These are phyloP conservation scores for Rugiboletus extremiorientalis DNA, from an alignment of 1,284 basidiomycete species.

Conservation along the genomic window DNA sequence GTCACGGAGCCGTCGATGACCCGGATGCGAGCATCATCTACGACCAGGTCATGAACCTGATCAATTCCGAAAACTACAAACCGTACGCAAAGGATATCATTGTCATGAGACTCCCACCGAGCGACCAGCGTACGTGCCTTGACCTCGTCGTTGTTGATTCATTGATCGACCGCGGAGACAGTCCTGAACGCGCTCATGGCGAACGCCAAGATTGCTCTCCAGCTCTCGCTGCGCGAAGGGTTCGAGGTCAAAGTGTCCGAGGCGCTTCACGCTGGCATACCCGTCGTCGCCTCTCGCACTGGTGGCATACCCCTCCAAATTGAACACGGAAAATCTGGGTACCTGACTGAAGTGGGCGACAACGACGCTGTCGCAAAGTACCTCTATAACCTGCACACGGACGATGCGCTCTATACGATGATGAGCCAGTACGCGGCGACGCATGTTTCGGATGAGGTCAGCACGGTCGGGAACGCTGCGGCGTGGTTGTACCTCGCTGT, in stretches of 20 bases:
- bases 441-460: conserved; percentile 78
- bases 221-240: conserved; percentile 82
- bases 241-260: conserved; percentile 94
- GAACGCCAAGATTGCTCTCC: conserved; percentile 73
- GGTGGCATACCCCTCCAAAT: conserved; percentile 90
- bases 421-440: conserved; percentile 70
- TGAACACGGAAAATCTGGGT: conserved; percentile 80
- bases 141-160: not conserved
- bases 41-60: conserved; percentile 65
- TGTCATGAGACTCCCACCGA: conserved; percentile 77
- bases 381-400: conserved; percentile 72
- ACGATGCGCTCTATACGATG: conserved; percentile 59
- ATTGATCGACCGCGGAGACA: conserved; percentile 30
- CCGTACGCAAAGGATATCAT: conserved; percentile 67
- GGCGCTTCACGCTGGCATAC: conserved; percentile 81
- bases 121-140: conserved; percentile 65
- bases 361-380: conserved; percentile 70
- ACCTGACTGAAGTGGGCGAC: conserved; percentile 72
- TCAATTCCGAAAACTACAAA: conserved; percentile 52
- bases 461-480: conserved; percentile 77
- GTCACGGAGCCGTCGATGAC: conserved; percentile 87
- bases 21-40: conserved; percentile 86
- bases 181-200: conserved; percentile 78
- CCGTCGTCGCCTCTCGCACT: conserved; percentile 76
- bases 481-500: conserved; percentile 82